Conservation (phyloP, 306 rosid species). For the Cajanus cajan region DNA sequence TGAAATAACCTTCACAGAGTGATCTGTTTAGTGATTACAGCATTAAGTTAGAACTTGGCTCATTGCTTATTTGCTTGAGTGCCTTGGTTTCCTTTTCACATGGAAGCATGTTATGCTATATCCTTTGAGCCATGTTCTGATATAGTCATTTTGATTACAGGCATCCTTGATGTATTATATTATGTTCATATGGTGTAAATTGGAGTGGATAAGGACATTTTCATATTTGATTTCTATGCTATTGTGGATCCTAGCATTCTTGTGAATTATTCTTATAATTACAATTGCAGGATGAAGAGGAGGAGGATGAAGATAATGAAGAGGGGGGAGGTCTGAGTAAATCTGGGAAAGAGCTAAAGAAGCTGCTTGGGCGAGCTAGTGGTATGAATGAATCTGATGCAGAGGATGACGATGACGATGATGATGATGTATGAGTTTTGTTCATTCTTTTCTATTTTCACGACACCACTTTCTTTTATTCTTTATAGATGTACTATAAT, state of each 20-base stretch:
- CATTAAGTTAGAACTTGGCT: neutral
- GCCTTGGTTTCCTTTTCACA: neutral
- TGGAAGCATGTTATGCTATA: neutral
- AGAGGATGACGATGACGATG: constrained; percentile 82
- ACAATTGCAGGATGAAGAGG: constrained; percentile 68
- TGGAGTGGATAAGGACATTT: neutral
- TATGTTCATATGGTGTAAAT: neutral
- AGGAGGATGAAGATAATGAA: constrained; percentile 79
- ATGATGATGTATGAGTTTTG: constrained; percentile 54
- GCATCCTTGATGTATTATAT: constrained; percentile 26
- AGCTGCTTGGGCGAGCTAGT: constrained; percentile 70
- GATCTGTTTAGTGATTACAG: neutral
- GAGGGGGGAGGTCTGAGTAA: constrained; percentile 88
- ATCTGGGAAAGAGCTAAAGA: constrained; percentile 95
- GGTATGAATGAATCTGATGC: constrained; percentile 84
- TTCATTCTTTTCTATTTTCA: constrained; percentile 18
- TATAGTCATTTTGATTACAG: neutral
- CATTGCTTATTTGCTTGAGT: neutral
- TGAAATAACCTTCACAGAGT: neutral
- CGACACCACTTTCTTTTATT: constrained; percentile 1
- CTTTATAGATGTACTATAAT: neutral
- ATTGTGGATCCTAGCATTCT: neutral
- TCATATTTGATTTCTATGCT: constrained; percentile 16
- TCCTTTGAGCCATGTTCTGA: constrained; percentile 3
- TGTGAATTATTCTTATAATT: constrained; percentile 14